Conservation (phyloP, 768 basidiomycete genomes). For the Mycena vulgaris region DNA sequence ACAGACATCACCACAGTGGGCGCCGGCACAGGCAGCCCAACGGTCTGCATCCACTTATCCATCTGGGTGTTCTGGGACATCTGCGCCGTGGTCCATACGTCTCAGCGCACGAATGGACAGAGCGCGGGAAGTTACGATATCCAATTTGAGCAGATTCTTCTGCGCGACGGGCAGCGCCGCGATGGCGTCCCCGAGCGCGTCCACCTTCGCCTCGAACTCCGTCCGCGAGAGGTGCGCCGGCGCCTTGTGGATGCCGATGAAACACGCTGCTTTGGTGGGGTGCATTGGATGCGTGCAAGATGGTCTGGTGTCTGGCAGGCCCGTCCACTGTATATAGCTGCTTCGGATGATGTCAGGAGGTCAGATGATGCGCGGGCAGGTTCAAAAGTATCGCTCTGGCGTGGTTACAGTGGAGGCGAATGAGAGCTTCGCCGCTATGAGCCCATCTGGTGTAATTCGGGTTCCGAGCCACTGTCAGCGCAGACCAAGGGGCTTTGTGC, state of each 20-base stretch:
- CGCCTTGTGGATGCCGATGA: constrained; percentile 30
- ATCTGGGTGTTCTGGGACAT: constrained; percentile 28
- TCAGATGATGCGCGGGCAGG: not conserved
- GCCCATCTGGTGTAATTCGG: too few species aligned
- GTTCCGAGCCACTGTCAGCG: too few species aligned
- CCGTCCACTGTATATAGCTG: constrained; percentile 17
- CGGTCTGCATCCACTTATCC: constrained; percentile 19
- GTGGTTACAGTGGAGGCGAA: constrained; percentile 1
- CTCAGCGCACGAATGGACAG: not conserved
- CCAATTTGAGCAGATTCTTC: constrained; percentile 32
- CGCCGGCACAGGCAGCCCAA: constrained; percentile 23
- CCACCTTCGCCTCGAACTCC: constrained; percentile 26
- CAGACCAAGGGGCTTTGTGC: too few species aligned
- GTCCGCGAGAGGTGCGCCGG: constrained; percentile 20
- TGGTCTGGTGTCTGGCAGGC: not conserved
- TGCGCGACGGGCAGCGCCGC: constrained; percentile 30
- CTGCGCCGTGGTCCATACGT: constrained; percentile 1
- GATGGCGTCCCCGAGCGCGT: constrained; percentile 26
- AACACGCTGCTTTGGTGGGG: constrained; percentile 14
- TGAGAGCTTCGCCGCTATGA: not conserved
- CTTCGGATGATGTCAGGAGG: constrained; percentile 5
- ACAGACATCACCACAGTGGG: constrained; percentile 32
- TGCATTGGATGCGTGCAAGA: constrained; percentile 21
- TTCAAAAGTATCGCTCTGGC: constrained; percentile 16
- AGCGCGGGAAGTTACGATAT: constrained; percentile 14